These are phyloP conservation scores for Fraxinus cuspidata DNA, from an alignment of 257 asterid genomes.

Conservation along the genomic window DNA sequence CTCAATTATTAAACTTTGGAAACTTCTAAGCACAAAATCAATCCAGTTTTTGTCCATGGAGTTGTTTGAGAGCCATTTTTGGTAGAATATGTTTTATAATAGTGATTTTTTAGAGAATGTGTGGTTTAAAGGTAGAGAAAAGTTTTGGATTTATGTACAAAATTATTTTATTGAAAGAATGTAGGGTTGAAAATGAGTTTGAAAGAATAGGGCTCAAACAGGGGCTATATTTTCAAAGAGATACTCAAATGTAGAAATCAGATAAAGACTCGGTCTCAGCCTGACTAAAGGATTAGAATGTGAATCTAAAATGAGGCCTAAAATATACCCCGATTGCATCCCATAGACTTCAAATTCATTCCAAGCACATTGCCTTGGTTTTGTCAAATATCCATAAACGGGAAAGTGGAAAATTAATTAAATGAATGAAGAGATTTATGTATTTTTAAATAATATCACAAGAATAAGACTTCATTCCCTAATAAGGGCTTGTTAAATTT, in stretches of 20 bases:
- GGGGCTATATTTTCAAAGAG: background rate
- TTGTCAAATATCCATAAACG: background rate
- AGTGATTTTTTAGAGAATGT: too few relatives aligned
- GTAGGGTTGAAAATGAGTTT: too few relatives aligned
- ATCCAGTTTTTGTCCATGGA: too few relatives aligned
- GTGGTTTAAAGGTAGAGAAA: too few relatives aligned
- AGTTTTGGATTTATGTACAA: too few relatives aligned
- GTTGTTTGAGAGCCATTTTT: too few relatives aligned
- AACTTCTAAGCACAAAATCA: background rate
- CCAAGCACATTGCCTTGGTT: background rate
- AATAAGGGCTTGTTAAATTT: background rate
- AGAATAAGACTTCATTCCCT: background rate
- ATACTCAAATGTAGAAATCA: constrained; percentile 46
- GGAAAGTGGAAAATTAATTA: background rate
- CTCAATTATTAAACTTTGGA: background rate
- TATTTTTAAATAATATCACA: too few relatives aligned
- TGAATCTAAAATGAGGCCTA: background rate
- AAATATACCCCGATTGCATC: background rate
- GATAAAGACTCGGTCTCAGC: background rate
- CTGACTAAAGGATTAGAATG: background rate
- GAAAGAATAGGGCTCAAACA: too few relatives aligned
- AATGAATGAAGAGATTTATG: background rate
- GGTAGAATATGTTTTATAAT: too few relatives aligned
- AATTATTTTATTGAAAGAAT: too few relatives aligned
- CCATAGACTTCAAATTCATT: background rate